Percentiles rank a stretch among this genome's conserved stretches.
Evolutionary conservation across 176 grass and related monocot species (phyloP).

Genomic region (Panicum miliaceum): DNA sequence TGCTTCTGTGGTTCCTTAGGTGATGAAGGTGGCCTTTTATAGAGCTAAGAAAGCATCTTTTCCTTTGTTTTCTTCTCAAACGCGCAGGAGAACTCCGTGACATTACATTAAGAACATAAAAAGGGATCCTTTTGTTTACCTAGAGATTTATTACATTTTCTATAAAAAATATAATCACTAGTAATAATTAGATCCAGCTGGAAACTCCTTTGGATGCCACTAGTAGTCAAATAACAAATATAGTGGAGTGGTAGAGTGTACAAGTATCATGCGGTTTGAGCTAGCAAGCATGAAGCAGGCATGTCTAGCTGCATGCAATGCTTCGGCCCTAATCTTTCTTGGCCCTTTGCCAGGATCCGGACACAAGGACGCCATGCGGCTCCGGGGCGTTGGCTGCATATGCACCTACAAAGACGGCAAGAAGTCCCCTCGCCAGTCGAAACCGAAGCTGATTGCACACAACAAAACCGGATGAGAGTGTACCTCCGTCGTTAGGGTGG

Average conservation of each 20-base stretch:
- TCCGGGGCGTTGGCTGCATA: background rate
- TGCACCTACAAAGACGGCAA: too few species aligned
- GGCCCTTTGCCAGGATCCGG: background rate
- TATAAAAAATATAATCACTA: background rate
- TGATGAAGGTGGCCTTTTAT: background rate
- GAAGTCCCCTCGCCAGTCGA: background rate
- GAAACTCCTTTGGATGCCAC: background rate
- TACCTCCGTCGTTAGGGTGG: background rate
- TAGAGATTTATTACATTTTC: background rate
- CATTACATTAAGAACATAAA: background rate
- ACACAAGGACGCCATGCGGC: too few species aligned
- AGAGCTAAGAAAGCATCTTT: background rate
- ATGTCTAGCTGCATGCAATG: too few species aligned
- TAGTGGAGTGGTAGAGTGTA: background rate
- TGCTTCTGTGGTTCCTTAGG: background rate
- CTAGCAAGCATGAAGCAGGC: too few species aligned
- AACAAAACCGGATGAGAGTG: background rate
- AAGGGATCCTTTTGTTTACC: background rate
- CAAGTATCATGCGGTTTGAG: too few species aligned
- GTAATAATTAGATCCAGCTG: background rate
- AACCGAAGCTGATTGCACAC: background rate
- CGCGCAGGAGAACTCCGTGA: background rate
- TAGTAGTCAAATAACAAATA: background rate
- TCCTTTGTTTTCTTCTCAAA: too few species aligned
- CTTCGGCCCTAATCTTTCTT: background rate